These are phyloP conservation scores for Phytopythium litorale DNA, from an alignment of 352 stramenopile genomes.

Conservation along the genomic window DNA sequence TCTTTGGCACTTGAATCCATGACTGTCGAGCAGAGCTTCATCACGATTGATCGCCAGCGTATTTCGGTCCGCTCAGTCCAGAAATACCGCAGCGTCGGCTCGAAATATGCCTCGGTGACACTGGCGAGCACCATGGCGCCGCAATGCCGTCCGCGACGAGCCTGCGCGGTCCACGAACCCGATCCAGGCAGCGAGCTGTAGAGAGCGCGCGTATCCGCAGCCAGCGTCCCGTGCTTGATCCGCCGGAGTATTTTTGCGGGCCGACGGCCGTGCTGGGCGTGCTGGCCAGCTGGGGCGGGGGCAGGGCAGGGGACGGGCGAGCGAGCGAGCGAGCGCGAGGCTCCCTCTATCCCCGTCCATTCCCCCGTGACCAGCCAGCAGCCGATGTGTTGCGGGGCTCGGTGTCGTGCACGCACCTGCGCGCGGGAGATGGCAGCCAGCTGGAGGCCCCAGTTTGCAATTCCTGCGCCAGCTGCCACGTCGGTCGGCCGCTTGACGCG, in stretches of 20 bases:
- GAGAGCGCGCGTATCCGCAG: slow-evolving; percentile 1
- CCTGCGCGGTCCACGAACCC: background rate
- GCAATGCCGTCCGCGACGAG: background rate
- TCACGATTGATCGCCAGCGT: background rate
- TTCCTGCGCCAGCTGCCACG: slow-evolving; percentile 14
- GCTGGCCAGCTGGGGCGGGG: background rate
- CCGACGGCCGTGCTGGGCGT: background rate
- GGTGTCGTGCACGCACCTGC: background rate
- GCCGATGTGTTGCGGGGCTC: background rate
- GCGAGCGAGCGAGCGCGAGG: background rate
- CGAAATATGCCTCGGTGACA: background rate
- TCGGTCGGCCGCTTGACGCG: slow-evolving; percentile 1
- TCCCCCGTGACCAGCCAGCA: background rate
- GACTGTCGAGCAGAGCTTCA: background rate
- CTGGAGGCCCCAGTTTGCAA: slow-evolving; percentile 34
- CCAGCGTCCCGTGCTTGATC: slow-evolving; percentile 1
- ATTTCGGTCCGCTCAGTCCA: background rate
- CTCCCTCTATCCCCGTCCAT: slow-evolving; percentile 1
- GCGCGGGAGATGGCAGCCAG: background rate
- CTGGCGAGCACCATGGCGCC: no score
- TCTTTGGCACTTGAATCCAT: background rate
- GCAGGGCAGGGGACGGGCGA: slow-evolving; percentile 2
- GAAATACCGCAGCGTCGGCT: background rate
- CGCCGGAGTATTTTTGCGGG: slow-evolving; percentile 8
- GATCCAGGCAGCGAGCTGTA: background rate